Evolutionary conservation across 2,329 filamentous ascomycete genomes (phyloP).

Genomic region (Capronia americana): DNA sequence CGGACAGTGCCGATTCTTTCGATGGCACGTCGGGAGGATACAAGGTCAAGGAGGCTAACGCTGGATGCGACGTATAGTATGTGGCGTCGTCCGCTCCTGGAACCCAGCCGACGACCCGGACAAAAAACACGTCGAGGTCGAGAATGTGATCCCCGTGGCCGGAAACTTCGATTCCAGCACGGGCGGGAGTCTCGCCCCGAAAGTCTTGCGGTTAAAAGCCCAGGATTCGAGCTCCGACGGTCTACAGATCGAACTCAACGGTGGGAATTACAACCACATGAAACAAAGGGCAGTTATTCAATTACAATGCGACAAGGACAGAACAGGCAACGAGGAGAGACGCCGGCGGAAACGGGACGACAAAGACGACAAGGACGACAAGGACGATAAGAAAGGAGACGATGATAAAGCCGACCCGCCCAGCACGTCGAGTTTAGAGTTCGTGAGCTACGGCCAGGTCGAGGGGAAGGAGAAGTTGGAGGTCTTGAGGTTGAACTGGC

Average conservation of each 20-base stretch:
- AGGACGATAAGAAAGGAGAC: constrained; percentile 31
- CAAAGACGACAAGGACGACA: constrained; percentile 44
- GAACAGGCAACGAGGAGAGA: constrained; percentile 66
- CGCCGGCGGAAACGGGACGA: constrained; percentile 42
- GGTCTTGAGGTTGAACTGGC: constrained; percentile 79
- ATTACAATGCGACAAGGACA: constrained; percentile 77
- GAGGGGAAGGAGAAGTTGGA: constrained; percentile 54
- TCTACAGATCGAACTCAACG: constrained; percentile 70
- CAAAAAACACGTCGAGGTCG: constrained; percentile 38
- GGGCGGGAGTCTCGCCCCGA: constrained; percentile 67
- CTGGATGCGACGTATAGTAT: constrained; percentile 34
- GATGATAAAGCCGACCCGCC: constrained; percentile 41
- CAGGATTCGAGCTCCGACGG: constrained; percentile 74
- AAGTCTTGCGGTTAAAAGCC: constrained; percentile 69
- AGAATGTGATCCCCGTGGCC: constrained; percentile 44
- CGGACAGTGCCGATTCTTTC: background rate
- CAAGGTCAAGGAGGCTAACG: background rate
- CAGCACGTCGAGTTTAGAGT: constrained; percentile 68
- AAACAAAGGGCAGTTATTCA: constrained; percentile 81
- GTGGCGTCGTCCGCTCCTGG: constrained; percentile 37
- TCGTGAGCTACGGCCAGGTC: constrained; percentile 72
- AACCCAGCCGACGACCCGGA: constrained; percentile 40
- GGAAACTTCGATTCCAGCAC: constrained; percentile 45
- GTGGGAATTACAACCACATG: constrained; percentile 57
- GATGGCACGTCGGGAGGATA: constrained; percentile 14